A percentile compares a stretch with the other conserved stretches of the same genome.
phyloP scores from a whole-genome alignment of 495 filamentous ascomycete genomes.

The Chlorociboria aeruginascens region DNA sequence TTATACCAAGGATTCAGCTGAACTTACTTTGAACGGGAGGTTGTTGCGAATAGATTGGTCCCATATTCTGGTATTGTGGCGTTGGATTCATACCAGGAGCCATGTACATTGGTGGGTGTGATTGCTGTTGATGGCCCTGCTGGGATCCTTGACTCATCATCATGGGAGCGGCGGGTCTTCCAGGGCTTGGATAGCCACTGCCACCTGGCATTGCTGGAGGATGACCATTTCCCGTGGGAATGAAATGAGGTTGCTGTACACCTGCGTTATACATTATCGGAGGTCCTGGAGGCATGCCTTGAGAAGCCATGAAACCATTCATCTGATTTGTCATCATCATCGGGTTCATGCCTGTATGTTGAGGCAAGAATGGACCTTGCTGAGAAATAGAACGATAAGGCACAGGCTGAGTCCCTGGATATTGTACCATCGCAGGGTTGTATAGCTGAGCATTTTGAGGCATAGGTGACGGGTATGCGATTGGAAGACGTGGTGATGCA shows the following conservation, averaged over 20 bases:
- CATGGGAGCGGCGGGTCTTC: slow-evolving; percentile 56
- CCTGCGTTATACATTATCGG: slow-evolving; percentile 67
- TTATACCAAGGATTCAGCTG: background rate
- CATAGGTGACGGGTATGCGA: slow-evolving; percentile 64
- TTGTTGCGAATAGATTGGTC: slow-evolving; percentile 54
- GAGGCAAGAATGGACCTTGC: slow-evolving; percentile 54
- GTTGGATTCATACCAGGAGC: slow-evolving; percentile 50
- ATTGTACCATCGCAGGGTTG: slow-evolving; percentile 54
- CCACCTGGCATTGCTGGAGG: background rate
- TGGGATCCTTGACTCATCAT: slow-evolving; percentile 72
- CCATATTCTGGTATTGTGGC: slow-evolving; percentile 43
- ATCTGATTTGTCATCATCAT: slow-evolving; percentile 77
- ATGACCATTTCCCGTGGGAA: slow-evolving; percentile 30
- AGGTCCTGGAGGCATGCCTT: slow-evolving; percentile 46
- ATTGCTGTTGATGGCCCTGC: slow-evolving; percentile 54
- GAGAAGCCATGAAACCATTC: slow-evolving; percentile 23
- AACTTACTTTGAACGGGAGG: slow-evolving; percentile 55
- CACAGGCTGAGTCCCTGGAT: slow-evolving; percentile 52
- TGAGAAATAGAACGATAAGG: slow-evolving; percentile 39
- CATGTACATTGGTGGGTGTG: slow-evolving; percentile 47
- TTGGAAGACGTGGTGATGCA: slow-evolving; percentile 65
- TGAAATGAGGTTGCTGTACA: slow-evolving; percentile 44
- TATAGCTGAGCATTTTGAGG: slow-evolving; percentile 56
- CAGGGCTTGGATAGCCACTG: slow-evolving; percentile 67
- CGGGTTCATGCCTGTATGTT: slow-evolving; percentile 52